Evolutionary conservation across 345 rosid species (phyloP).

Genomic region (Carallia brachiata): DNA sequence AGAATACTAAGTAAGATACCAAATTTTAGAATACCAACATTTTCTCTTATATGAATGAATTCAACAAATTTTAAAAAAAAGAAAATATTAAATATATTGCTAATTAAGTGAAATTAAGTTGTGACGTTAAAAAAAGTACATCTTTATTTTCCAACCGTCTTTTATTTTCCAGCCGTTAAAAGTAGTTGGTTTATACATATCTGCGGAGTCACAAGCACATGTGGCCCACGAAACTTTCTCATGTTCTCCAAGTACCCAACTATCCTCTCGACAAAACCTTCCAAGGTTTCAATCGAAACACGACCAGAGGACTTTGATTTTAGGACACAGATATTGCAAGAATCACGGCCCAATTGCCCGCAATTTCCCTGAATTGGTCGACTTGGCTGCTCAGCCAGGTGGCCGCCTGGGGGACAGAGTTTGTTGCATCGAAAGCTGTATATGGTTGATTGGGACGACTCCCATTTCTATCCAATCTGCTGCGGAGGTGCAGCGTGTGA

Average conservation of each 20-base stretch:
- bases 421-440: conserved; percentile 65
- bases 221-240: conserved; percentile 31
- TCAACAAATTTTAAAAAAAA: too few species aligned
- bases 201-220: background rate
- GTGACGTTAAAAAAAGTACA: too few species aligned
- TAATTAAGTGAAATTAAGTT: too few species aligned
- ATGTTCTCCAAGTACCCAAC: conserved; percentile 30
- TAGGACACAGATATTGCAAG: conserved; percentile 47
- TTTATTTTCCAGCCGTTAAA: background rate
- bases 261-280: conserved; percentile 26
- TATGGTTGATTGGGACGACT: conserved; percentile 76
- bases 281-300: conserved; percentile 49
- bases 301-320: conserved; percentile 79
- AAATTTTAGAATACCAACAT: too few species aligned
- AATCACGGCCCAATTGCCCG: conserved; percentile 49
- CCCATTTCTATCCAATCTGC: conserved; percentile 67
- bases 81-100: too few species aligned
- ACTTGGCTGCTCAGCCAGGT: conserved; percentile 72
- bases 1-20: too few species aligned
- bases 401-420: conserved; percentile 74
- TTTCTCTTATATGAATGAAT: too few species aligned
- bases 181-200: conserved; percentile 20
- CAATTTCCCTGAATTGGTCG: conserved; percentile 50
- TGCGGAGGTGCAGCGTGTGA: conserved; percentile 61
- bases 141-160: background rate